Evolutionary conservation across 2,329 filamentous ascomycete genomes (phyloP), one percentile per base, ranked within the genome.

Genomic region (Cercospora brassicicola): DNA sequence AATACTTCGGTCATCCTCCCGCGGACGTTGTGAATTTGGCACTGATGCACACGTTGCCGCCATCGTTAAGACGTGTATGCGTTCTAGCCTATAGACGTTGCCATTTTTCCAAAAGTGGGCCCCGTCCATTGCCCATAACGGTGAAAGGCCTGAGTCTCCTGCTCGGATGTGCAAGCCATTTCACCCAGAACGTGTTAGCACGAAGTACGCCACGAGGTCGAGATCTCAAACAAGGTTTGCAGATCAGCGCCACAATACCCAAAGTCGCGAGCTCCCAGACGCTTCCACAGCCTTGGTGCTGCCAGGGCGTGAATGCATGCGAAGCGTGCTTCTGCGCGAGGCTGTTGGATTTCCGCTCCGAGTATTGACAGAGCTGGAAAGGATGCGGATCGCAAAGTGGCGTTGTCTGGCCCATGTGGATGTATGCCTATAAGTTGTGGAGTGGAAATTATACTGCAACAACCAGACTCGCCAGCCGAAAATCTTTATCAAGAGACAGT

Each of bases 201-300:
- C 20, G 23, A 28, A 31, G 55, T 45, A n/a, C 56, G 65, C 60
- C 61, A 67, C 60, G 65, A 51, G 55, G 61, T 63, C 65, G 53
- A 64, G 65, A 64, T 61, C 65, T n/a, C 53, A n/a, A 60, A 60
- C 20, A 64, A 39, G 51, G 65, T 67, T 67, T 67, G 65, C 42
- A 55, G 60, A 64, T 56, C 48, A 39, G 48, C 62, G 62, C 62
- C 53, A 64, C 48, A 26, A 31, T 39, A 23, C 31, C 11, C 13
- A 42, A 6, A 64, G 26, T 42, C 48, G 31, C 3, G 28, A 59
- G 55, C 55, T 33, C 55, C 28, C 20, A 18, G 23, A 55, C 23
- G 11, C 23, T n/a, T 55, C 15, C 36, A n/a, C 15, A 42, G 36
- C 36, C 7, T 42, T n/a, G n/a, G 36, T 42, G 36, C 11, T 55